phyloP scores from a whole-genome alignment of 176 grass and related monocot species.

The sorghum (Sorghum bicolor) region Sorghum_bicolor_NCBIv3 NC_012878.2:51299001-51299500 shows the following conservation, averaged over 20 bases:
- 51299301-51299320: neutral
- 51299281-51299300: neutral
- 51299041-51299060: neutral
- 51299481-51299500: neutral
- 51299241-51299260: neutral
- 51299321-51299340: neutral
- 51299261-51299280: neutral
- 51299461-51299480: neutral
- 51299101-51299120: neutral
- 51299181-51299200: constrained; percentile 85
- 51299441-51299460: neutral
- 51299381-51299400: constrained; percentile 13
- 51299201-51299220: neutral
- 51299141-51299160: neutral
- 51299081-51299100: neutral
- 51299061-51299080: neutral
- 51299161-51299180: constrained; percentile 74
- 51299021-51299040: neutral
- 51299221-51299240: neutral
- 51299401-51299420: neutral
- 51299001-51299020: neutral
- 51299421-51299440: neutral
- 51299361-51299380: neutral
- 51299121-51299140: neutral
- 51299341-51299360: neutral